A percentile compares a stretch with the other conserved stretches of the same genome.
phyloP scores from a whole-genome alignment of 2,329 filamentous ascomycete genomes.

The Epichloe hybrida region DNA sequence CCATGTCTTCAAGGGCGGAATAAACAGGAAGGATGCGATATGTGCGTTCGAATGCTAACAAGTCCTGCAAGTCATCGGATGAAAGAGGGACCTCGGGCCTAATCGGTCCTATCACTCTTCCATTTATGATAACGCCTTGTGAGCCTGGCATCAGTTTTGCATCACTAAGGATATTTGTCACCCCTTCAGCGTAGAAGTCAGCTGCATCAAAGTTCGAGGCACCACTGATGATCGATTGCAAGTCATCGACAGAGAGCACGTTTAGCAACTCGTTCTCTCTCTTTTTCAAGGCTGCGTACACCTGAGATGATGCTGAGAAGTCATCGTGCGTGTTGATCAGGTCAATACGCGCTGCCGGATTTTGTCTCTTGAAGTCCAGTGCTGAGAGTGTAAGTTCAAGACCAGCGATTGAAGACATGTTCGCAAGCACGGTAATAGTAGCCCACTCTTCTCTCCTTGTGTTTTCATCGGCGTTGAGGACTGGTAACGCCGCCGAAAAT shows the following conservation, averaged over 20 bases:
- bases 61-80: constrained; percentile 55
- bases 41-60: constrained; percentile 60
- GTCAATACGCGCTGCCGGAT: constrained; percentile 59
- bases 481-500: constrained; percentile 46
- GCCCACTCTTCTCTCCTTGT: constrained; percentile 50
- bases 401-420: constrained; percentile 56
- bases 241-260: constrained; percentile 24
- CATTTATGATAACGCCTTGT: constrained; percentile 46
- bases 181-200: constrained; percentile 23
- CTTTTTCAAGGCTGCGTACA: constrained; percentile 32
- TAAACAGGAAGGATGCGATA: constrained; percentile 65
- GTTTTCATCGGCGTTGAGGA: constrained; percentile 37
- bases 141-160: constrained; percentile 33
- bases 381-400: constrained; percentile 51
- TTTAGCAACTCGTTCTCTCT: constrained; percentile 23
- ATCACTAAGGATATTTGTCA: constrained; percentile 31
- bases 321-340: constrained; percentile 56
- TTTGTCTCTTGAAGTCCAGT: constrained; percentile 50
- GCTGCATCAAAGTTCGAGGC: constrained; percentile 14
- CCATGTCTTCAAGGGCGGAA: constrained; percentile 55
- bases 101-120: constrained; percentile 63
- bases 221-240: constrained; percentile 26
- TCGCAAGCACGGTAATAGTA: constrained; percentile 57
- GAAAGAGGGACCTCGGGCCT: constrained; percentile 40
- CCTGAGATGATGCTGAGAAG: constrained; percentile 21